Conservation (phyloP, 1,284 basidiomycete genomes). For the Heterobasidion parviporum region DNA sequence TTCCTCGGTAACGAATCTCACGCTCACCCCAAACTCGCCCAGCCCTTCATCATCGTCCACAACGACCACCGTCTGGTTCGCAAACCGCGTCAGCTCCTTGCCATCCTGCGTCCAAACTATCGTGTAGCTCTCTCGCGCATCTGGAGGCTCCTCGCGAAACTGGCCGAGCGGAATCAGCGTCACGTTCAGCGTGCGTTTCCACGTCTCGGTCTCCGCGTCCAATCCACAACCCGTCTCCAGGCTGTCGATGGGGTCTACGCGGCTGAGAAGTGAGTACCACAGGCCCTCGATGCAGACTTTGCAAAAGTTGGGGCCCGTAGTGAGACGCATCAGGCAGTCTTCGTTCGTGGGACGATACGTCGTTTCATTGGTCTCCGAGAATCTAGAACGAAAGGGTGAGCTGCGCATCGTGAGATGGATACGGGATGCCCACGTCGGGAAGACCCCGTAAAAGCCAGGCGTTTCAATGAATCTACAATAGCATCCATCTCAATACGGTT, state of each 20-base stretch:
- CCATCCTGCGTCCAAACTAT: slow-evolving; percentile 48
- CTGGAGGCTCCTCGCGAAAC: slow-evolving; percentile 32
- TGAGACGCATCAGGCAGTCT: slow-evolving; percentile 77
- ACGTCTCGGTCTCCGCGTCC: slow-evolving; percentile 8
- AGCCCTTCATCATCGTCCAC: slow-evolving; percentile 22
- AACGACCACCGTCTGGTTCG: slow-evolving; percentile 39
- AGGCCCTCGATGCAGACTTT: slow-evolving; percentile 68
- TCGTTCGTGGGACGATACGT: slow-evolving; percentile 75
- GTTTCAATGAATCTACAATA: slow-evolving; percentile 51
- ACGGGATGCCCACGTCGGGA: slow-evolving; percentile 51
- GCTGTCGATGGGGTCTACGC: slow-evolving; percentile 54
- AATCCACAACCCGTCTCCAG: slow-evolving; percentile 28
- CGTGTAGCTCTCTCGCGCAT: slow-evolving; percentile 39
- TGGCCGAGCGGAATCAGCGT: slow-evolving; percentile 53
- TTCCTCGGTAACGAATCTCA: slow-evolving; percentile 48
- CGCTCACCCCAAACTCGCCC: slow-evolving; percentile 36
- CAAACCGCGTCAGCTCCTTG: slow-evolving; percentile 28
- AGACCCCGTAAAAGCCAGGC: slow-evolving; percentile 61
- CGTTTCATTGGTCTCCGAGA: slow-evolving; percentile 50
- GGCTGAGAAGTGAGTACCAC: slow-evolving; percentile 54
- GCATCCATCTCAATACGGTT: slow-evolving; percentile 1
- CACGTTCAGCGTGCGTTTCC: slow-evolving; percentile 28
- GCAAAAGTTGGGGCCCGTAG: slow-evolving; percentile 68
- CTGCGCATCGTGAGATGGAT: background rate
- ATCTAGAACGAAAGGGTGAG: slow-evolving; percentile 27